Evolutionary conservation across 169 alveolate genomes (phyloP), one percentile per base, ranked within the genome.

Genomic region (Plasmodium relictum): DNA sequence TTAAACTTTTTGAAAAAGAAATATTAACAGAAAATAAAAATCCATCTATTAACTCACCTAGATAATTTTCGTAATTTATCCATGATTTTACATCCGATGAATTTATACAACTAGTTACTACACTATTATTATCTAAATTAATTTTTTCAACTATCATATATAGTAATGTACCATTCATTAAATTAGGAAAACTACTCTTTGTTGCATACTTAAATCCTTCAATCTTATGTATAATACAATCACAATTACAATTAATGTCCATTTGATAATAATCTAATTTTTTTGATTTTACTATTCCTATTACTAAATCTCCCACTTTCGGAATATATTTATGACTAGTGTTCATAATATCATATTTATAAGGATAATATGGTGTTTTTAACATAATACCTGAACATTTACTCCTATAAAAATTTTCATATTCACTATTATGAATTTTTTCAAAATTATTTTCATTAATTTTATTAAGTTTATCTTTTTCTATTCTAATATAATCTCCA

Each of bases 161-260:
- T 61, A 41, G 73, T 73, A 66, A 88, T 94, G 88, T 93, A 73
- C 91, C 93, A 50, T 69, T 73, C 8, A 26, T 8, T 61, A 94
- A 63, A 74, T 92, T 85, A 2, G 96, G 96, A 44, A 74, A 86
- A 58, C 93, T 92, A 18, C 94, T 92, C 61, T 92, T 94, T 4
- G 95, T 89, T 10, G 96, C 95, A 3, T 93, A 92, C 31, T 94
- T 76, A 71, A 94, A 94, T 56, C 94, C 93, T 22, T 92, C 96
- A 48, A 92, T 91, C 45, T 93, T 72, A 39, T 87, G 92, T 61
- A 94, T 62, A 41, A 86, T 41, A 52, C 94, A 94, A 20, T 92
- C 94, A 72, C 88, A 92, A 24, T 88, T 58, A 68, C 93, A 87
- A 42, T 89, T 91, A 39, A 94, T 92, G 58, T 92, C 94, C 59